Percentiles rank a stretch among this genome's conserved stretches.
Conservation (phyloP, 306 rosid genomes). For the Pterocarpus santalinus region DNA sequence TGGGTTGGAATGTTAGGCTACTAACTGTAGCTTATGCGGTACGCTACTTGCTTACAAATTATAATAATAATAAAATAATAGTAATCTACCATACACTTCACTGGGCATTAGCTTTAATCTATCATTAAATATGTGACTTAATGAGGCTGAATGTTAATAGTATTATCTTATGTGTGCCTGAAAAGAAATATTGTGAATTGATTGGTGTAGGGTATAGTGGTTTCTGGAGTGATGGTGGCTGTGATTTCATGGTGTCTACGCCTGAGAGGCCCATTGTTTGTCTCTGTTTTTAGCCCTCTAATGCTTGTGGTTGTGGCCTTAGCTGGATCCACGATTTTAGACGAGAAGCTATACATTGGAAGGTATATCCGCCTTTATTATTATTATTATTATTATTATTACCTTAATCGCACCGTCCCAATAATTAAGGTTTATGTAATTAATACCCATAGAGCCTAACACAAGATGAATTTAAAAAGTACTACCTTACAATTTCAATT, state of each 20-base stretch:
- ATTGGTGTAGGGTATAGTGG: conserved; percentile 46
- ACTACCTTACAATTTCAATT: no score
- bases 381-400: background rate
- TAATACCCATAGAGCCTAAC: no score
- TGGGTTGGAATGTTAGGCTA: conserved; percentile 48
- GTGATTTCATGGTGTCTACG: conserved; percentile 44
- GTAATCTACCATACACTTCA: no score
- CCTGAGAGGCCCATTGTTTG: conserved; percentile 49
- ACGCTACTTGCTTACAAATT: background rate
- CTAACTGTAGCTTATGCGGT: conserved; percentile 49
- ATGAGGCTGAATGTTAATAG: no score
- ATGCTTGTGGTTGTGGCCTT: conserved; percentile 48
- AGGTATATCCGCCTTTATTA: conserved; percentile 16
- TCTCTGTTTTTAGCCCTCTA: conserved; percentile 49
- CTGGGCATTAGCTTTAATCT: no score
- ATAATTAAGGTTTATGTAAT: no score
- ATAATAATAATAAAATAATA: no score
- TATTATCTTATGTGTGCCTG: no score
- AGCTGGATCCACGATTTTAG: conserved; percentile 45
- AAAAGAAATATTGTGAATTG: background rate
- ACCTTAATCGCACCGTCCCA: no score
- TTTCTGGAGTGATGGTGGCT: conserved; percentile 47
- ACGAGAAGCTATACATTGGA: conserved; percentile 53
- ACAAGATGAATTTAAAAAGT: no score
- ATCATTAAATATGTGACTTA: no score